Percentiles rank a stretch among this genome's conserved stretches.
These are phyloP conservation scores for Lentinula sp. DNA, from an alignment of 768 basidiomycete species.

Conservation along the genomic window DNA sequence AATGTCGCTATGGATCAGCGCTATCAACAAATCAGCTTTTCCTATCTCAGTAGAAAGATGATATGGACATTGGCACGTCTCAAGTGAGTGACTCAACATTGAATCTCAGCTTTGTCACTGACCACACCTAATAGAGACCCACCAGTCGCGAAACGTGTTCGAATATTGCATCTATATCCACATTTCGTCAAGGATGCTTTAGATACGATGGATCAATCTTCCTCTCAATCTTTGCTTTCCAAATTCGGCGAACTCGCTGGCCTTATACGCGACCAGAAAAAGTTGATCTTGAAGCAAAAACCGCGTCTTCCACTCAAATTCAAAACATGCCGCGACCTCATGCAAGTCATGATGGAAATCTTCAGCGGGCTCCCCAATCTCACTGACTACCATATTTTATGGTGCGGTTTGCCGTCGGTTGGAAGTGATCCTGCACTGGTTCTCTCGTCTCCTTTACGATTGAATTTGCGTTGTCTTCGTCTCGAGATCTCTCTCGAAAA, in stretches of 20 bases:
- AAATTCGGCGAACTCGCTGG: slow-evolving; percentile 15
- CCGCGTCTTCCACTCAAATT: slow-evolving; percentile 22
- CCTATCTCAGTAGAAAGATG: slow-evolving; percentile 41
- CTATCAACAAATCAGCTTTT: slow-evolving; percentile 44
- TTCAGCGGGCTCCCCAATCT: slow-evolving; percentile 38
- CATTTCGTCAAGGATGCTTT: slow-evolving; percentile 27
- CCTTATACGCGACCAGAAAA: slow-evolving; percentile 23
- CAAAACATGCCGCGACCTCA: slow-evolving; percentile 30
- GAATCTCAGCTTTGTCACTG: background rate
- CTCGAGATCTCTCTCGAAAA: slow-evolving; percentile 14
- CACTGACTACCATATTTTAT: slow-evolving; percentile 44
- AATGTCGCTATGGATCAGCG: slow-evolving; percentile 35
- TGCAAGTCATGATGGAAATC: slow-evolving; percentile 34
- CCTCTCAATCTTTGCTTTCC: background rate
- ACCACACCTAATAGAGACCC: slow-evolving; percentile 31
- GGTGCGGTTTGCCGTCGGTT: slow-evolving; percentile 32
- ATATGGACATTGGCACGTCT: slow-evolving; percentile 16
- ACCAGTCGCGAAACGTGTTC: slow-evolving; percentile 39
- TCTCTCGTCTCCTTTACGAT: slow-evolving; percentile 7
- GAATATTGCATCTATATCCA: slow-evolving; percentile 42
- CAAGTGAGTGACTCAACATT: slow-evolving; percentile 22
- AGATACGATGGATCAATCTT: background rate
- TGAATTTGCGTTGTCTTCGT: slow-evolving; percentile 8
- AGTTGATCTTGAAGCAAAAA: slow-evolving; percentile 17
- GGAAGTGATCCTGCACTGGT: slow-evolving; percentile 13